Evolutionary conservation across 805 yeast genomes (phyloP).

Genomic region (Yamadazyma endophytica): DNA sequence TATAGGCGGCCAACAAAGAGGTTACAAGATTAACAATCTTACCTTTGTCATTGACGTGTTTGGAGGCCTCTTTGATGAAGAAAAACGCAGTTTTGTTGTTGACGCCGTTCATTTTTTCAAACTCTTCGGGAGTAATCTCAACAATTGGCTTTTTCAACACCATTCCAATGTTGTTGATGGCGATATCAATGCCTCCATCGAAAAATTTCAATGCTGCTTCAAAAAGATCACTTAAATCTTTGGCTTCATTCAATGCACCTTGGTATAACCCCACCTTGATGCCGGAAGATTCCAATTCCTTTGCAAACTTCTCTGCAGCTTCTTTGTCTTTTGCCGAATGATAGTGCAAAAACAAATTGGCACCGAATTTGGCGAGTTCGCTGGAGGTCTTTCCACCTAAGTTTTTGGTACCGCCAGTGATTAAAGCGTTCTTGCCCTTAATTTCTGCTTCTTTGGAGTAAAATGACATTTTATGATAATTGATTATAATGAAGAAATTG

Average conservation of each 20-base stretch:
- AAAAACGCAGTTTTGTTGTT: conserved; percentile 61
- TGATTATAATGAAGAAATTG: no score
- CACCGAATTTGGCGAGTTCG: conserved; percentile 54
- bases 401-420: conserved; percentile 63
- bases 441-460: conserved; percentile 13
- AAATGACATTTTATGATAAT: conserved; percentile 4
- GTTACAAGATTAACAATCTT: conserved; percentile 56
- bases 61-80: conserved; percentile 55
- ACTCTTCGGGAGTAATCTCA: conserved; percentile 53
- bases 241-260: conserved; percentile 41
- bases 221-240: conserved; percentile 42
- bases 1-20: conserved; percentile 62
- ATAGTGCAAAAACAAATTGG: conserved; percentile 51
- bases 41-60: conserved; percentile 48
- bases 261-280: conserved; percentile 41
- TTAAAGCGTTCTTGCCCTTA: conserved; percentile 47
- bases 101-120: conserved; percentile 46
- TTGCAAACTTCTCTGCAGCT: conserved; percentile 27
- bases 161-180: conserved; percentile 65
- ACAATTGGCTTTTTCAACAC: conserved; percentile 58
- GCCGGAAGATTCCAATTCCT: conserved; percentile 28
- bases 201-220: conserved; percentile 39
- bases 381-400: conserved; percentile 51
- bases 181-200: conserved; percentile 51
- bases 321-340: conserved; percentile 43